Base-by-base conservation (phyloP, 306 rosid species). In the Dalbergia cochinchinensis region DNA sequence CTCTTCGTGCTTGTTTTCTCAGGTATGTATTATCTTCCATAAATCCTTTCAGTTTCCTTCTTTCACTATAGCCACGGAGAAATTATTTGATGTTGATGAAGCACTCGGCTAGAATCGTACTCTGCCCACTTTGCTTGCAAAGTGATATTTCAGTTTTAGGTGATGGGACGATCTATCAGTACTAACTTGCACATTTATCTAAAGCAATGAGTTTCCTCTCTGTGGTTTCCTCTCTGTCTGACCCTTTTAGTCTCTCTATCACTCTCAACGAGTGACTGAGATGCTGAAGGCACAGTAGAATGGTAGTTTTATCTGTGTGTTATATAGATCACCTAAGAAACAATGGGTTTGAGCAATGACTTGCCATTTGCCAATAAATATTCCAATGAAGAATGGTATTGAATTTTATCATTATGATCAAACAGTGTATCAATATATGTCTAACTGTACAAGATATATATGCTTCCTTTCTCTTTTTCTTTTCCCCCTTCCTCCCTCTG, bases 1-100 rank as follows among this genome's bases (percentile, higher is more conserved):
- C 18, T 82, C 13, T 71, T 86, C 39, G 6, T 81, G 76, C 88
- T 89, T 70, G 65, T 86, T 74, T 81, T 89, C 57, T 84, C 92
- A 73, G 79, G 89, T 86, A 72, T 13, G 53, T 13, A 10, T 41
- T 50, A 53, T 72, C 73, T 48, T 41, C 60, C 35, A 16, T 67
- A 26, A 1, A 2, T 42, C 2, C 14, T 6, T 66, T 53, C 14
- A 62, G 35, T 20, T 41, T 73, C 54, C 42, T 42, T 42, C 58
- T 41, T 51, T 57, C 37, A 58, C 67, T 16, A 4, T 73, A 26
- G 42, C n/a, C n/a, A 34, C 15, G 31, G 31, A 2, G 31, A 26
- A 2, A 26, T 4, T 33, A 2, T 65, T 37, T 5, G 41, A 37
- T 37, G 41, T 37, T 37, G 7, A 3, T 37, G 4, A 26, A 26